Percentiles rank a stretch among this genome's conserved stretches.
phyloP scores from a whole-genome alignment of 495 filamentous ascomycete species.

The Stereocaulon alpinum region DNA sequence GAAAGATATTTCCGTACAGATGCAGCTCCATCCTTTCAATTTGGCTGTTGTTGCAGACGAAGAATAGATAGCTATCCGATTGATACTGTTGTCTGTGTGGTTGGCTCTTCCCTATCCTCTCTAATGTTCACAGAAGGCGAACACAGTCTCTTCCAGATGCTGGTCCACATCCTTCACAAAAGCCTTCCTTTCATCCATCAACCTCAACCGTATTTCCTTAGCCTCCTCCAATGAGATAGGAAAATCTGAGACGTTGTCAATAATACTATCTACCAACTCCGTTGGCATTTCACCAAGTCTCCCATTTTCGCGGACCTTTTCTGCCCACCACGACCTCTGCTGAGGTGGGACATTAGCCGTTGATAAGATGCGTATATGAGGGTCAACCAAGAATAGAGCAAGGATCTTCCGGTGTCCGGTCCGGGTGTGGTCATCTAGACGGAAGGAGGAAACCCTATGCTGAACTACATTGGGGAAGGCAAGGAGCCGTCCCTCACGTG shows the following conservation, averaged over 20 bases:
- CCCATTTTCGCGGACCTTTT: conserved; percentile 19
- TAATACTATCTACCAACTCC: conserved; percentile 34
- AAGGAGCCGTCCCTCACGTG: conserved; percentile 25
- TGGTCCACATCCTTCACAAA: conserved; percentile 16
- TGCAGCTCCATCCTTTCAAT: no score
- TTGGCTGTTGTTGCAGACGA: no score
- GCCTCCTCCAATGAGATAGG: conserved; percentile 38
- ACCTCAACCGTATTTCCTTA: conserved; percentile 31
- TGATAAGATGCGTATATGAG: conserved; percentile 37
- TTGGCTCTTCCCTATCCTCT: no score
- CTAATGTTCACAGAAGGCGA: conserved; percentile 10
- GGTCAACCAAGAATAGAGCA: conserved; percentile 49
- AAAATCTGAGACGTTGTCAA: conserved; percentile 21
- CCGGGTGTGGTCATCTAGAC: conserved; percentile 36
- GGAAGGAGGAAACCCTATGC: conserved; percentile 42
- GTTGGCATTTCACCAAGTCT: conserved; percentile 24
- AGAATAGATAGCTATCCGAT: no score
- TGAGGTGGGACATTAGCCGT: conserved; percentile 50
- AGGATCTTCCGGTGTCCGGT: conserved; percentile 47
- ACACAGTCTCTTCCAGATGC: neutral
- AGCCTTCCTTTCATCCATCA: conserved; percentile 39
- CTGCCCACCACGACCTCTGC: conserved; percentile 31
- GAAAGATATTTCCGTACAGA: no score
- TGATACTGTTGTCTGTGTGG: no score
- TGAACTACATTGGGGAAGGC: conserved; percentile 31